Percentiles rank a stretch among this genome's conserved stretches.
These are phyloP conservation scores for Auriculariales sp. DNA, from an alignment of 768 basidiomycete species.

Conservation along the genomic window DNA sequence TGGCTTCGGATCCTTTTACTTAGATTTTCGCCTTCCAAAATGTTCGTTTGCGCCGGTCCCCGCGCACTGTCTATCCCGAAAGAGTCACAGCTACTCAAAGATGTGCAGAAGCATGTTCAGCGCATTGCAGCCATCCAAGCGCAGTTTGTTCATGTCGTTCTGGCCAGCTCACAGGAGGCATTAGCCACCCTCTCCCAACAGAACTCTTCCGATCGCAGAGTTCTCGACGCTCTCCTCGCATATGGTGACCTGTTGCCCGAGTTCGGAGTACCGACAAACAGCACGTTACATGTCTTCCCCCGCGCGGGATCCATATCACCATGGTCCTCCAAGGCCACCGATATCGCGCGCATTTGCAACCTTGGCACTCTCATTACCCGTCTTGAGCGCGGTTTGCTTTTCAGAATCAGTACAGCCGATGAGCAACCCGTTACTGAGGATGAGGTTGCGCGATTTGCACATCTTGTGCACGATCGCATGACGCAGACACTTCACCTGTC, in stretches of 20 bases:
- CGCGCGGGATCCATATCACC: slow-evolving; percentile 87
- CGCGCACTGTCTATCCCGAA: slow-evolving; percentile 64
- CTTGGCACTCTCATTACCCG: slow-evolving; percentile 59
- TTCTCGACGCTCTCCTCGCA: slow-evolving; percentile 56
- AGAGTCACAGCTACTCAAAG: slow-evolving; percentile 46
- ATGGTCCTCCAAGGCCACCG: slow-evolving; percentile 98
- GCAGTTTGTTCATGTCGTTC: slow-evolving; percentile 76
- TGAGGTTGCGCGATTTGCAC: slow-evolving; percentile 40
- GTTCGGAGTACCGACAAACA: slow-evolving; percentile 20
- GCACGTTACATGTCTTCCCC: slow-evolving; percentile 55
- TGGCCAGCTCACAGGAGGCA: slow-evolving; percentile 31
- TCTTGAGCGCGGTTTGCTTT: slow-evolving; percentile 73
- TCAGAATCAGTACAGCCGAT: slow-evolving; percentile 38
- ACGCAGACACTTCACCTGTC: slow-evolving; percentile 61
- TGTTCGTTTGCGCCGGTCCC: slow-evolving; percentile 69
- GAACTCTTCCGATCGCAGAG: slow-evolving; percentile 29
- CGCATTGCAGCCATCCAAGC: slow-evolving; percentile 60
- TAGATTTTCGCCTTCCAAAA: too few relatives aligned
- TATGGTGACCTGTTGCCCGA: slow-evolving; percentile 71
- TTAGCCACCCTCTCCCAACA: slow-evolving; percentile 32
- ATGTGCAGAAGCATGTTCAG: slow-evolving; percentile 37
- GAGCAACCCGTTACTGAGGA: slow-evolving; percentile 25
- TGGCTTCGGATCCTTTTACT: too few relatives aligned
- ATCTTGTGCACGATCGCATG: slow-evolving; percentile 90
- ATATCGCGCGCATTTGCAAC: slow-evolving; percentile 81